These are phyloP conservation scores for Lasiosphaeria hispida DNA, from an alignment of 495 filamentous ascomycete species.

Conservation along the genomic window DNA sequence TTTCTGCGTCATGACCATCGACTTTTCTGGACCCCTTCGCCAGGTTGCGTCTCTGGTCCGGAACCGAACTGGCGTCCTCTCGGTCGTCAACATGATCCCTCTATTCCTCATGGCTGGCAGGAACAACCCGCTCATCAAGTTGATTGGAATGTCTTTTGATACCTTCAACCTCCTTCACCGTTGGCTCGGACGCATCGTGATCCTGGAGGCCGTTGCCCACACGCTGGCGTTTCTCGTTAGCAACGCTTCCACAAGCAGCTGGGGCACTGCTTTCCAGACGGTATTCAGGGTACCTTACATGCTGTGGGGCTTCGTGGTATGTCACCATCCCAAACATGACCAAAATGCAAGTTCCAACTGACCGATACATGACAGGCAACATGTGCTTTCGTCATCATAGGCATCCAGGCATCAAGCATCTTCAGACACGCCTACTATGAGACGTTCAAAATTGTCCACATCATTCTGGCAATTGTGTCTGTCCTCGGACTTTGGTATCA, in stretches of 20 bases:
- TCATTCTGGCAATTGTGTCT: constrained; percentile 60
- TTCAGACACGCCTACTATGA: constrained; percentile 90
- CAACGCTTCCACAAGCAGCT: constrained; percentile 38
- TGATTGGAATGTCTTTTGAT: constrained; percentile 68
- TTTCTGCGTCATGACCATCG: constrained; percentile 75
- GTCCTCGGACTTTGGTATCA: constrained; percentile 71
- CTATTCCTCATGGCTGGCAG: constrained; percentile 57
- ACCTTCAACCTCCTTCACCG: constrained; percentile 79
- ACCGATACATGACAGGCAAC: constrained; percentile 42
- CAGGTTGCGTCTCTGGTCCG: constrained; percentile 48
- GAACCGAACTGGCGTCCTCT: constrained; percentile 73
- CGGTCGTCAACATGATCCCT: constrained; percentile 74
- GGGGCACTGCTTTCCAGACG: constrained; percentile 39
- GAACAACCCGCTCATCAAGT: constrained; percentile 58
- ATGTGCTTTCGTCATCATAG: constrained; percentile 59
- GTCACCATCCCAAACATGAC: constrained; percentile 19
- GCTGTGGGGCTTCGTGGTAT: constrained; percentile 55
- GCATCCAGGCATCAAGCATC: constrained; percentile 69
- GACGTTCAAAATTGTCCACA: constrained; percentile 77
- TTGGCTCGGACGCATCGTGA: constrained; percentile 74
- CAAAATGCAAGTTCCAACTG: constrained; percentile 18
- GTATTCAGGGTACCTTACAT: constrained; percentile 40
- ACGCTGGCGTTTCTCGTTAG: constrained; percentile 46
- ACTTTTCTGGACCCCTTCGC: constrained; percentile 51
- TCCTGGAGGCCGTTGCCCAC: constrained; percentile 63